Conservation (phyloP, 1,139 yeast genomes). For the Arxiozyma bovina region DNA sequence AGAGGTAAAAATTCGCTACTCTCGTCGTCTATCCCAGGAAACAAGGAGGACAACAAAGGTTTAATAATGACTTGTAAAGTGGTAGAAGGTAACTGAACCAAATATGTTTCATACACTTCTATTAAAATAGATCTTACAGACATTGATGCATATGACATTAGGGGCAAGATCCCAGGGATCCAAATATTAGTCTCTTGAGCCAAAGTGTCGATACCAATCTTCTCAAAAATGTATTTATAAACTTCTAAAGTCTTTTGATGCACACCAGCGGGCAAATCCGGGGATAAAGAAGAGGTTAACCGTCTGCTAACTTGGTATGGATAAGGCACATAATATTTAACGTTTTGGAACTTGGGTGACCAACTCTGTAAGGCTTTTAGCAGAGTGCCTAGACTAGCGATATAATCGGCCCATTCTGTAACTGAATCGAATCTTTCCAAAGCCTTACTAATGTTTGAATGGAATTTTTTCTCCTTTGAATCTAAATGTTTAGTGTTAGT, state of each 20-base stretch:
- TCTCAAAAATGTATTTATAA: conserved; percentile 59
- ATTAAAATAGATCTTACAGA: conserved; percentile 74
- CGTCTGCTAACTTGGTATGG: conserved; percentile 32
- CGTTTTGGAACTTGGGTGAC: conserved; percentile 48
- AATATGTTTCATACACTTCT: conserved; percentile 46
- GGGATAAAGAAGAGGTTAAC: conserved; percentile 51
- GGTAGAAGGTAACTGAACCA: conserved; percentile 44
- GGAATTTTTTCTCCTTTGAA: conserved; percentile 61
- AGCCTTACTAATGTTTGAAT: conserved; percentile 61
- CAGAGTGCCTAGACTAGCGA: conserved; percentile 72
- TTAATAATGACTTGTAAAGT: conserved; percentile 49
- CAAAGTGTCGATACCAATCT: conserved; percentile 45
- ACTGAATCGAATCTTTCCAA: conserved; percentile 72
- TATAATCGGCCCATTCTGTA: conserved; percentile 98
- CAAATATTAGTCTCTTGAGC: conserved; percentile 53
- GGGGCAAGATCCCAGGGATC: conserved; percentile 84
- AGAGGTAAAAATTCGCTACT: conserved; percentile 70
- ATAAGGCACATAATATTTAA: conserved; percentile 41
- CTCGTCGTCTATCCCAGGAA: conserved; percentile 90
- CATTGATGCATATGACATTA: conserved; percentile 80
- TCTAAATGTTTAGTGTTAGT: conserved; percentile 27
- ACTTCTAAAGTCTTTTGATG: conserved; percentile 81
- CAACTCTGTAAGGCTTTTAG: conserved; percentile 57
- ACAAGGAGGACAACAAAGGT: conserved; percentile 62
- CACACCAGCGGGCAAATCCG: conserved; percentile 85